Evolutionary conservation across 1,139 yeast species (phyloP).

Genomic region (Saccharomyces hybrid): DNA sequence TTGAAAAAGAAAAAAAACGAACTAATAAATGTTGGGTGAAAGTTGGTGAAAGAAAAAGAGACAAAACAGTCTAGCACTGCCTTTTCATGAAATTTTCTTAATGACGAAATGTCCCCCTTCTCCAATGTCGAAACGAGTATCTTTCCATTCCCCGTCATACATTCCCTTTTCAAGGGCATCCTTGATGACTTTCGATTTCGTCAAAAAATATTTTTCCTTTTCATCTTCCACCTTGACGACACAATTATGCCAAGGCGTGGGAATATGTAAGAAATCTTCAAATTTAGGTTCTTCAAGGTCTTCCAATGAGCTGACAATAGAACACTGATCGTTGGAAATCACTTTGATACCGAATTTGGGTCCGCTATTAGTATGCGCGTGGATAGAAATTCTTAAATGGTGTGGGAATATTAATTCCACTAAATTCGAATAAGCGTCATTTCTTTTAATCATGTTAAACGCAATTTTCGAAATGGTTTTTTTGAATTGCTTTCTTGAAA

Average conservation of each 20-base stretch:
- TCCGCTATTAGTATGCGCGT: constrained; percentile 51
- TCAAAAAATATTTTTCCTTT: constrained; percentile 25
- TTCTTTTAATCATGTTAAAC: constrained; percentile 56
- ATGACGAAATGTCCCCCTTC: constrained; percentile 31
- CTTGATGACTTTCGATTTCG: constrained; percentile 32
- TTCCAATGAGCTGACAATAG: constrained; percentile 33
- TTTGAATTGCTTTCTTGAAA: constrained; percentile 44
- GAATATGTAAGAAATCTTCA: constrained; percentile 50
- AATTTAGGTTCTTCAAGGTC: constrained; percentile 36
- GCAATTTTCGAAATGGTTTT: constrained; percentile 48
- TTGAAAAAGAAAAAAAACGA: background rate
- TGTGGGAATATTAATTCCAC: constrained; percentile 54
- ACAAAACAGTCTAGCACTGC: background rate
- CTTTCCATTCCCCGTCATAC: constrained; percentile 31
- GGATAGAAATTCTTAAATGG: constrained; percentile 52
- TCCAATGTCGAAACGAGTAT: constrained; percentile 25
- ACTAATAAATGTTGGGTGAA: background rate
- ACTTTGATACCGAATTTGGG: constrained; percentile 53
- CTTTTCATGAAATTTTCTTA: constrained; percentile 4
- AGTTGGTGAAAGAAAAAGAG: background rate
- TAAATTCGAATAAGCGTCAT: constrained; percentile 57
- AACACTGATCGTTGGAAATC: constrained; percentile 40
- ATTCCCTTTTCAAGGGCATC: constrained; percentile 33
- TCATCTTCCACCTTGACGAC: constrained; percentile 39
- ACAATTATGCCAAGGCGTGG: constrained; percentile 62